phyloP scores from a whole-genome alignment of 768 basidiomycete genomes.

The Russula virescens region DNA sequence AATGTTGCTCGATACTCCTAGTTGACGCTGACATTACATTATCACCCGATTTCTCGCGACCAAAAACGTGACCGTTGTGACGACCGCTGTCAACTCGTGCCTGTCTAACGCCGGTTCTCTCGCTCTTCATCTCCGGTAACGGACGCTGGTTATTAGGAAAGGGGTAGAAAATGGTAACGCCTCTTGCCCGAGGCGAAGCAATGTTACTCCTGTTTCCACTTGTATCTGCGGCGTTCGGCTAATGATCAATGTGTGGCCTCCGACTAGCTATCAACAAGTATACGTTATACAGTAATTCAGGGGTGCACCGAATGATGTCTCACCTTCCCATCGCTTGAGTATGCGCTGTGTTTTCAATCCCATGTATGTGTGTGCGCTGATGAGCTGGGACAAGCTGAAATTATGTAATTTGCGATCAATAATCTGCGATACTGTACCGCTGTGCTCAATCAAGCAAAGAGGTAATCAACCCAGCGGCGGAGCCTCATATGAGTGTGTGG shows the following conservation, averaged over 20 bases:
- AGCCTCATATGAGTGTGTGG: neutral
- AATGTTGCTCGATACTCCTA: slow-evolving; percentile 18
- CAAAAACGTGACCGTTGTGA: slow-evolving; percentile 4
- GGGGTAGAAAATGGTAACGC: neutral
- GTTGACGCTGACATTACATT: slow-evolving; percentile 6
- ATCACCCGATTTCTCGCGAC: neutral
- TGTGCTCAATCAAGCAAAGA: neutral
- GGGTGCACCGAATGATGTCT: neutral
- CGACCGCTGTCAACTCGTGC: slow-evolving; percentile 11
- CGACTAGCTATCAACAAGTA: neutral
- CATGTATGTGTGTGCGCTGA: neutral
- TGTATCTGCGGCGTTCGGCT: slow-evolving; percentile 1
- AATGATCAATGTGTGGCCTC: neutral
- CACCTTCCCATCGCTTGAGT: neutral
- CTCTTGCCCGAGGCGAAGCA: neutral
- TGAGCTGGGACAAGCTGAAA: no score
- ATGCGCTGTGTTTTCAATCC: neutral
- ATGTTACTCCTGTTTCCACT: neutral
- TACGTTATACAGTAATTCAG: neutral
- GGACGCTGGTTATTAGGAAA: slow-evolving; percentile 3
- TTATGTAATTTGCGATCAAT: no score
- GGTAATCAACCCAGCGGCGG: neutral
- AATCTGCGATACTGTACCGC: no score
- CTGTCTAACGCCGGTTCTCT: slow-evolving; percentile 17
- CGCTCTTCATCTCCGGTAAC: slow-evolving; percentile 18